phyloP scores from a whole-genome alignment of 2,329 filamentous ascomycete genomes.

The Curvularia eragrostidis region DNA sequence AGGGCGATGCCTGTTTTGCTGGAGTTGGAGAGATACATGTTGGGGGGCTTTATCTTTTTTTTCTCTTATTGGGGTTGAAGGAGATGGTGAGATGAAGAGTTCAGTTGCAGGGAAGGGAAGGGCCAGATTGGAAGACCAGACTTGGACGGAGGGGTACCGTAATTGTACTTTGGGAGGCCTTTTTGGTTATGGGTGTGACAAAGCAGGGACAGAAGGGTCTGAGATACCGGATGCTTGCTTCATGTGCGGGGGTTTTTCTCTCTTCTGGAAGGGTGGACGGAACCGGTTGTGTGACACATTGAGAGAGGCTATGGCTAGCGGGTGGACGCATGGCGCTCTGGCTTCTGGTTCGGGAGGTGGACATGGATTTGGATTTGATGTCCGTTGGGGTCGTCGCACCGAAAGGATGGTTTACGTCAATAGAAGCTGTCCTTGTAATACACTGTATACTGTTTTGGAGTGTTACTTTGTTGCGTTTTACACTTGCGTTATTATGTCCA shows the following conservation, averaged over 20 bases:
- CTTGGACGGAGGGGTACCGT: background rate
- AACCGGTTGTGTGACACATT: background rate
- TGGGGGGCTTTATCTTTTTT: background rate
- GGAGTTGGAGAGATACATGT: background rate
- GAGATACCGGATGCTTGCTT: background rate
- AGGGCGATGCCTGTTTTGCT: background rate
- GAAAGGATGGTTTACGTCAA: background rate
- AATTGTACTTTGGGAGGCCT: background rate
- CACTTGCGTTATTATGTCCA: no score
- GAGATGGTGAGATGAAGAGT: background rate
- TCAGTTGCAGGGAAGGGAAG: no score
- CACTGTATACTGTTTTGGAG: no score
- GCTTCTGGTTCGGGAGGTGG: background rate
- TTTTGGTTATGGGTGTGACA: background rate
- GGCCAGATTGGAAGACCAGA: background rate
- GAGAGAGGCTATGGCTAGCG: background rate
- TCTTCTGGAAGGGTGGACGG: background rate
- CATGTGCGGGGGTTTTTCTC: background rate
- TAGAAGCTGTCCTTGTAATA: background rate
- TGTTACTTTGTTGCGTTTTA: no score
- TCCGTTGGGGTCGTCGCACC: background rate
- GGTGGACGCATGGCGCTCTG: background rate
- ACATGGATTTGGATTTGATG: background rate
- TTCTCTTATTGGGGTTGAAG: background rate
- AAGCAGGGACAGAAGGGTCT: background rate